Percentiles rank a stretch among this genome's conserved stretches.
phyloP scores from a whole-genome alignment of 202 grass and related monocot genomes.

The Schoenoplectus tabernaemontani region DNA sequence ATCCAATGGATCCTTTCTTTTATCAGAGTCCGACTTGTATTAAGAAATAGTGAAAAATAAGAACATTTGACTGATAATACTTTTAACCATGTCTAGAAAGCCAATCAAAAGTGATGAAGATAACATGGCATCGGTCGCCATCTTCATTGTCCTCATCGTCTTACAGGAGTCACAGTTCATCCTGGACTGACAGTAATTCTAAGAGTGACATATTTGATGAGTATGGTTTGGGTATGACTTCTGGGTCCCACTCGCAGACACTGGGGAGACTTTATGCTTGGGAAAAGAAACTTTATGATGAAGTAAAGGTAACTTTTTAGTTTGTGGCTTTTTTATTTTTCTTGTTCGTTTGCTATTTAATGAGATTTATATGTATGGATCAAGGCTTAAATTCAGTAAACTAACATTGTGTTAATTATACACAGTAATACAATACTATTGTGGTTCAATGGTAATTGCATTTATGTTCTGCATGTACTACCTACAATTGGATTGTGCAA shows the following conservation, averaged over 20 bases:
- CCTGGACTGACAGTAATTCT: slow-evolving; percentile 63
- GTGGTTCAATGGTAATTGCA: too few relatives aligned
- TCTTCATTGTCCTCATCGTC: slow-evolving; percentile 69
- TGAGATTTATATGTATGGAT: slow-evolving; percentile 1
- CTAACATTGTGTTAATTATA: background rate
- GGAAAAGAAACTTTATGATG: slow-evolving; percentile 97
- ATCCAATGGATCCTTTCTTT: background rate
- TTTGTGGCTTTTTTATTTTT: background rate
- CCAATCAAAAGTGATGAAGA: slow-evolving; percentile 83
- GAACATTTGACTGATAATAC: background rate
- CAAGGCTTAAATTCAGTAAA: background rate
- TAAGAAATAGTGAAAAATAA: background rate
- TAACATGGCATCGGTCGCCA: slow-evolving; percentile 77
- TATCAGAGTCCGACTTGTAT: background rate
- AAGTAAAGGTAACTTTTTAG: slow-evolving; percentile 72
- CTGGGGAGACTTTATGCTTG: slow-evolving; percentile 83
- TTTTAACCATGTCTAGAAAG: slow-evolving; percentile 48
- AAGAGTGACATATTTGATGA: slow-evolving; percentile 67
- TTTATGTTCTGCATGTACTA: too few relatives aligned
- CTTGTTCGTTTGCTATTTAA: background rate
- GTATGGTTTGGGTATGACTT: slow-evolving; percentile 59
- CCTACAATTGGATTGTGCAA: too few relatives aligned
- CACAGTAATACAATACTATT: too few relatives aligned
- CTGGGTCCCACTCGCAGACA: slow-evolving; percentile 86
- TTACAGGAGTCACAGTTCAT: slow-evolving; percentile 56